These are phyloP conservation scores for Gossypium gossypioides DNA, from an alignment of 441 rosid genomes.

Conservation along the genomic window DNA sequence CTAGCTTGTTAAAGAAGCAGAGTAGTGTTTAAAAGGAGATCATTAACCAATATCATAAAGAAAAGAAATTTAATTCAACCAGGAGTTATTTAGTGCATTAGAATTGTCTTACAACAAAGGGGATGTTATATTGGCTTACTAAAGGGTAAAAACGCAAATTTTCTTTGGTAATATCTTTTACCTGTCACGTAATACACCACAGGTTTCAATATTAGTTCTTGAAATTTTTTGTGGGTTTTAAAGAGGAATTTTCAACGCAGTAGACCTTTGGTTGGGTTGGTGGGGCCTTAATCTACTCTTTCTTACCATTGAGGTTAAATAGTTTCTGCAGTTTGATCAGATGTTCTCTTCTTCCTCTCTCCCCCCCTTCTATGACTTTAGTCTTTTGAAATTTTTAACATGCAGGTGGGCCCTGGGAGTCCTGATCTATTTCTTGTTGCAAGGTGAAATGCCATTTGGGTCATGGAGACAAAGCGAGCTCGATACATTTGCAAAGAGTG, in stretches of 20 bases:
- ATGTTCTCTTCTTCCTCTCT: not conserved
- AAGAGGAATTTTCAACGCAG: not conserved
- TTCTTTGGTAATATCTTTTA: not conserved
- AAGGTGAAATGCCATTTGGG: slow-evolving; percentile 85
- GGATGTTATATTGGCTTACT: not conserved
- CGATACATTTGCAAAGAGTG: slow-evolving; percentile 68
- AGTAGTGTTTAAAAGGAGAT: not conserved
- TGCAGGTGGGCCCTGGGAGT: slow-evolving; percentile 94
- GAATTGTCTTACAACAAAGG: not conserved
- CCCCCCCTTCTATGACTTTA: not conserved
- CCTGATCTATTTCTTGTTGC: slow-evolving; percentile 67
- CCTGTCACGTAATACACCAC: not conserved
- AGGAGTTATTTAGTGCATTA: not conserved
- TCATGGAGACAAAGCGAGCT: slow-evolving; percentile 82
- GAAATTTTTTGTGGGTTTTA: not conserved
- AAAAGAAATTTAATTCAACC: not conserved
- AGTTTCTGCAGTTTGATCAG: not conserved
- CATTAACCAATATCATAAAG: not conserved
- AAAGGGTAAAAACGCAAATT: not conserved
- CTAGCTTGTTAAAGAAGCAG: not conserved
- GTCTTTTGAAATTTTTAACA: slow-evolving; percentile 7
- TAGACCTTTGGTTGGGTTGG: not conserved
- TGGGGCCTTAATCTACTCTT: not conserved
- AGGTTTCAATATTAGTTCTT: not conserved
- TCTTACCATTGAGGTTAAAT: not conserved